Percentiles rank a stretch among this genome's conserved stretches.
Conservation (phyloP, 768 basidiomycete species). For the Cyclocybe cylindracea region DNA sequence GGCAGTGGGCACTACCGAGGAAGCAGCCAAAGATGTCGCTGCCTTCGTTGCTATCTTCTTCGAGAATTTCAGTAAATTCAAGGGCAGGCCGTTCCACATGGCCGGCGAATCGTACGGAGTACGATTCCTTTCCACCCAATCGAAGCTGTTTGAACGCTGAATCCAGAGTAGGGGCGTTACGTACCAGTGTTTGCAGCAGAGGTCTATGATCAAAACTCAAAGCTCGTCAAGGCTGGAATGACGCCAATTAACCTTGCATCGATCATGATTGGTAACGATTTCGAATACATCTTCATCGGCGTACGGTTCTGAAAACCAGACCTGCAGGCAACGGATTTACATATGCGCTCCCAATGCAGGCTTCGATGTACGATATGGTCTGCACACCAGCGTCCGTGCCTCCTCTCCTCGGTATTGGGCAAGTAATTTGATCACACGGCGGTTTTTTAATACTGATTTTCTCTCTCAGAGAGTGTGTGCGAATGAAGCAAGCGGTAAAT, state of each 20-base stretch:
- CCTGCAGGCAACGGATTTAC: conserved; percentile 63
- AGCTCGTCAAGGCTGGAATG: conserved; percentile 52
- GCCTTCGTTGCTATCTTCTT: conserved; percentile 75
- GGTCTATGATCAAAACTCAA: conserved; percentile 71
- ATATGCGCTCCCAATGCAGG: conserved; percentile 47
- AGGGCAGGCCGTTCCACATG: conserved; percentile 66
- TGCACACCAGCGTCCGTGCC: conserved; percentile 53
- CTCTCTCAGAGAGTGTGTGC: conserved; percentile 45
- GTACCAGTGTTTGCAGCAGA: conserved; percentile 76
- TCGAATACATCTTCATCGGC: not conserved
- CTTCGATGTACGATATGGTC: conserved; percentile 47
- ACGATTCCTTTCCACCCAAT: conserved; percentile 15
- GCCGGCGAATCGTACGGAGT: conserved; percentile 81
- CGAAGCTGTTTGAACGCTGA: not conserved
- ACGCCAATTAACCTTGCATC: conserved; percentile 65
- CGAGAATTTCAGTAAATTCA: conserved; percentile 71
- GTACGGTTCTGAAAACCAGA: not conserved
- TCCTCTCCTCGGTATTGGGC: conserved; percentile 50
- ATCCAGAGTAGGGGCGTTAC: conserved; percentile 56
- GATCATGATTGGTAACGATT: conserved; percentile 60
- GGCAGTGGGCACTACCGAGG: conserved; percentile 60
- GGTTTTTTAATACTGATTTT: conserved; percentile 10
- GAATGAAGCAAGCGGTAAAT: conserved; percentile 62
- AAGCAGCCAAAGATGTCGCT: conserved; percentile 70
- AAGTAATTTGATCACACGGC: conserved; percentile 31